Evolutionary conservation across 1,284 basidiomycete species (phyloP).

Genomic region (Cutaneotrichosporon cyanovorans): DNA sequence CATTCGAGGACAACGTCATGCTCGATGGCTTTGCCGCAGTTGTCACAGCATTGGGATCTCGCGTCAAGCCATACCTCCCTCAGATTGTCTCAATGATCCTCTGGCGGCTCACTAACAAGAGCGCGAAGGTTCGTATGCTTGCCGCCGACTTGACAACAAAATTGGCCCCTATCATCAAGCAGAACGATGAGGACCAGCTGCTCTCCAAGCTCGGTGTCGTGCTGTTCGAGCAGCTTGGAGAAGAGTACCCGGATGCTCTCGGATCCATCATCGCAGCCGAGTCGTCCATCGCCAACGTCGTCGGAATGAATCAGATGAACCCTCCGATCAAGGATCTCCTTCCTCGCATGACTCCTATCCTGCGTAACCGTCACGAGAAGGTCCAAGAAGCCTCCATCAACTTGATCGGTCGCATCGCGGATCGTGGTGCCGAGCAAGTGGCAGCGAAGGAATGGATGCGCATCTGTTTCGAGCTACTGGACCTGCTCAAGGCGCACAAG

Average conservation of each 20-base stretch:
- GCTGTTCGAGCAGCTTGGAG: constrained; percentile 95
- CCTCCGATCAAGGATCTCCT: constrained; percentile 97
- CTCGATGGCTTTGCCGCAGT: constrained; percentile 96
- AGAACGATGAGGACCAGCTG: constrained; percentile 92
- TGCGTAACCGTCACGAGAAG: constrained; percentile 98
- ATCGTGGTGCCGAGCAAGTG: constrained; percentile 95
- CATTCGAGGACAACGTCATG: constrained; percentile 98
- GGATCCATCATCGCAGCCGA: constrained; percentile 98
- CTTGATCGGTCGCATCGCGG: constrained; percentile 97
- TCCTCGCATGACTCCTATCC: constrained; percentile 97
- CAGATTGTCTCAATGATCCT: constrained; percentile 99
- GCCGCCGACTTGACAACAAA: constrained; percentile 94
- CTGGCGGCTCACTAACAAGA: constrained; percentile 99
- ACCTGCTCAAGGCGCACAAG: constrained; percentile 97
- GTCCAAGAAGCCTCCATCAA: constrained; percentile 99
- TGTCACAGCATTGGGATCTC: constrained; percentile 90
- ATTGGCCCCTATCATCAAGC: constrained; percentile 95
- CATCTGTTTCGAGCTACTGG: constrained; percentile 97
- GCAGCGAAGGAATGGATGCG: constrained; percentile 99
- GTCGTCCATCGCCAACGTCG: constrained; percentile 97
- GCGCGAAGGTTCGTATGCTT: constrained; percentile 96
- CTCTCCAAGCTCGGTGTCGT: constrained; percentile 95
- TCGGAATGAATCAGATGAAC: constrained; percentile 99
- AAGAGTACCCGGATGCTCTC: constrained; percentile 97
- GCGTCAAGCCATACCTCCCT: constrained; percentile 97